These are phyloP conservation scores for Penicillium cataractarum DNA, from an alignment of 495 filamentous ascomycete species.

Conservation along the genomic window DNA sequence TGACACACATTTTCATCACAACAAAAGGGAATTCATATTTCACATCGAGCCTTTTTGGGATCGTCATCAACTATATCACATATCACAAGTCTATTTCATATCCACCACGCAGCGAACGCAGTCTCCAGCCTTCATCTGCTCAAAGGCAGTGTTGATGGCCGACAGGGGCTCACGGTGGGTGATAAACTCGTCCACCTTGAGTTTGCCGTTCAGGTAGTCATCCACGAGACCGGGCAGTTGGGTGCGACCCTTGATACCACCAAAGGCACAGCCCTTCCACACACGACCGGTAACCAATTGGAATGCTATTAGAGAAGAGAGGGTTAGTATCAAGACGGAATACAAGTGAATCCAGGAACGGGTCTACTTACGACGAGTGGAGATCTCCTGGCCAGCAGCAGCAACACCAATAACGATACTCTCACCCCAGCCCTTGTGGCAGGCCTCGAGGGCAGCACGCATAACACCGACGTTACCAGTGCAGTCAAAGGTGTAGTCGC, in stretches of 20 bases:
- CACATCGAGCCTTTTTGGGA: slow-evolving; percentile 28
- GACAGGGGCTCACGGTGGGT: slow-evolving; percentile 84
- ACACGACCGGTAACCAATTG: slow-evolving; percentile 96
- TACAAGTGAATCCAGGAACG: too few relatives aligned
- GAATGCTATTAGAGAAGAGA: slow-evolving; percentile 68
- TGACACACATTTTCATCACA: not conserved
- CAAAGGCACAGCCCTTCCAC: slow-evolving; percentile 98
- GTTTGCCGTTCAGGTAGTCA: slow-evolving; percentile 84
- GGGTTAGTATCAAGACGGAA: too few relatives aligned
- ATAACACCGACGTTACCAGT: slow-evolving; percentile 97
- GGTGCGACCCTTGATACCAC: slow-evolving; percentile 94
- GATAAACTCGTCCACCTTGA: slow-evolving; percentile 99
- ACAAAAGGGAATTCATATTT: slow-evolving; percentile 32
- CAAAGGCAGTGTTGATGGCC: slow-evolving; percentile 87
- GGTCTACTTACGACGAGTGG: slow-evolving; percentile 80
- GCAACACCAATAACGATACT: slow-evolving; percentile 98
- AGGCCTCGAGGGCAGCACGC: slow-evolving; percentile 93
- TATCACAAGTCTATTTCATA: slow-evolving; percentile 36
- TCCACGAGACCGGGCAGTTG: slow-evolving; percentile 87
- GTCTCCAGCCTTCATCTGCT: slow-evolving; percentile 92
- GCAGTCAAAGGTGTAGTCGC: slow-evolving; percentile 99
- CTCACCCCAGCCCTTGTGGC: slow-evolving; percentile 99
- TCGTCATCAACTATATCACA: slow-evolving; percentile 18
- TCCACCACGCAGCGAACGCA: slow-evolving; percentile 86
- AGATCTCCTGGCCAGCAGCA: slow-evolving; percentile 95